Evolutionary conservation across 208 protist genomes (phyloP).

Genomic region (Leishmania martiniquensis): DNA sequence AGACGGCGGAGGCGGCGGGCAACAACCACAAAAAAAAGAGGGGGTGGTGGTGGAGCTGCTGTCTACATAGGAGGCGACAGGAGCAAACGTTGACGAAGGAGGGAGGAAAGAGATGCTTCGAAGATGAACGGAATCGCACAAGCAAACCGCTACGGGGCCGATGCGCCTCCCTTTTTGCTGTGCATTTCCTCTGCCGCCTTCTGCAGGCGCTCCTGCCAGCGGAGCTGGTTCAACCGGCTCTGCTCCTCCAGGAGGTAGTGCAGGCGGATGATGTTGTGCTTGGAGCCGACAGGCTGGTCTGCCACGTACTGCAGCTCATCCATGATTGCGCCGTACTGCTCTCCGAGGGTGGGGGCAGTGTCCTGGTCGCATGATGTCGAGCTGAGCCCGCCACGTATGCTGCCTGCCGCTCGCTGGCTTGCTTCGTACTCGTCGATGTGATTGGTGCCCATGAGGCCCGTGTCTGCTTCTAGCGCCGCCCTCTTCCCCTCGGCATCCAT

Average conservation of each 20-base stretch:
- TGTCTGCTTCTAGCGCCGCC: constrained; percentile 45
- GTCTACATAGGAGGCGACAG: constrained; percentile 1
- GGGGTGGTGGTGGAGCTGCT: background rate
- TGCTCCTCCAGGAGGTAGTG: constrained; percentile 81
- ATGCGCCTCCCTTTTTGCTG: background rate
- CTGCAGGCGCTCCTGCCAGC: constrained; percentile 32
- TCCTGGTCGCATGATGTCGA: constrained; percentile 30
- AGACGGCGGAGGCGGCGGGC: background rate
- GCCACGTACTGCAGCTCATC: constrained; percentile 72
- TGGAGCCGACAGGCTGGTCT: constrained; percentile 73
- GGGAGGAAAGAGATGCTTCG: background rate
- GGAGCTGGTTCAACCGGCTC: constrained; percentile 50
- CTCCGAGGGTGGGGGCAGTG: constrained; percentile 44
- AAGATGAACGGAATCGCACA: background rate
- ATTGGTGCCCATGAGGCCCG: constrained; percentile 54
- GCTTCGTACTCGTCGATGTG: constrained; percentile 56
- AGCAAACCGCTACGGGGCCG: background rate
- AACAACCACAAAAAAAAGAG: background rate
- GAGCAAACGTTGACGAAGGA: background rate
- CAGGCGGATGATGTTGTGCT: constrained; percentile 78
- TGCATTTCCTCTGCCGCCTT: constrained; percentile 10
- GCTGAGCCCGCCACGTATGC: constrained; percentile 10
- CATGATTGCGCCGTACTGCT: constrained; percentile 77
- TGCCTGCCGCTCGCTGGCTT: constrained; percentile 12
- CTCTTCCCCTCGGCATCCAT: constrained; percentile 59